Percentiles rank a stretch among this genome's conserved stretches.
These are phyloP conservation scores for Cadophora malorum DNA, from an alignment of 2,329 filamentous ascomycete species.

Conservation along the genomic window DNA sequence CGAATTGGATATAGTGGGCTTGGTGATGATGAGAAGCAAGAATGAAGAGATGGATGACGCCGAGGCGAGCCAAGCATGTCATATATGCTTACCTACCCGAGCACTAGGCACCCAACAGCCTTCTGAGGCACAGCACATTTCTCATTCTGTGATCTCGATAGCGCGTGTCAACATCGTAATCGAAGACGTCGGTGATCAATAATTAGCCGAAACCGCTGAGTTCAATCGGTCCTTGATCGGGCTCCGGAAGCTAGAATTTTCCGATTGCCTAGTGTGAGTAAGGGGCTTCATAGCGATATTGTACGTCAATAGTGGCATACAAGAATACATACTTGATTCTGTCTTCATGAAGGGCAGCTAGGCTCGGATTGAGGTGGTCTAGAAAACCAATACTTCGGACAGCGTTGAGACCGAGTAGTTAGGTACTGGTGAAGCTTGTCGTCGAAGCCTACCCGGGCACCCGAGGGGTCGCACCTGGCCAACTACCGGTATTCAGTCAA, in stretches of 20 bases:
- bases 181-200: slow-evolving; percentile 1
- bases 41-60: not conserved
- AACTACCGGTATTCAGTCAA: no score
- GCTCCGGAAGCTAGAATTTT: slow-evolving; percentile 5
- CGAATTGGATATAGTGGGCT: not conserved
- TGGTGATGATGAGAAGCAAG: no score
- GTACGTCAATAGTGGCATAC: no score
- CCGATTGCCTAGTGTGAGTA: not conserved
- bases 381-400: no score
- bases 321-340: no score
- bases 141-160: not conserved
- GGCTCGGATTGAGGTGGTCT: no score
- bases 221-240: not conserved
- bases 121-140: not conserved
- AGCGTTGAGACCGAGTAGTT: no score
- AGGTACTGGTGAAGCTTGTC: no score
- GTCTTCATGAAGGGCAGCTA: no score
- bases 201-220: not conserved
- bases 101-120: not conserved
- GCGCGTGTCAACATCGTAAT: not conserved
- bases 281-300: not conserved
- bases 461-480: no score
- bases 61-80: slow-evolving; percentile 5
- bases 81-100: not conserved
- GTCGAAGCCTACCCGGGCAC: no score